Evolutionary conservation across 2,329 filamentous ascomycete species (phyloP).

Genomic region (Ophiostoma populinum): DNA sequence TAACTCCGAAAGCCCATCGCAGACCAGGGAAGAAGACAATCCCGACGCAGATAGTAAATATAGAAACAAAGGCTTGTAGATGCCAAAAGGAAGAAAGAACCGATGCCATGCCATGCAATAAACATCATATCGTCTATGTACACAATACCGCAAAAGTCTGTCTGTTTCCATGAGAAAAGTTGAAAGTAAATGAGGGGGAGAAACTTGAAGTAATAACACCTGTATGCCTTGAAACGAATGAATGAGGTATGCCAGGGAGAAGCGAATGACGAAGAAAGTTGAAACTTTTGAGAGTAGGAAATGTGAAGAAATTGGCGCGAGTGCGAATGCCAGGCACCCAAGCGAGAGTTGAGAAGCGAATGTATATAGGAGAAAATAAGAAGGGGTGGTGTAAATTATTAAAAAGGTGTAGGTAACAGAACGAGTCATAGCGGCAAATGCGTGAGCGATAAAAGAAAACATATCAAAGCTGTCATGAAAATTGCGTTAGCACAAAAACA

Average conservation of each 20-base stretch:
- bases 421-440: conserved; percentile 1
- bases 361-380: neutral
- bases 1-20: conserved; percentile 25
- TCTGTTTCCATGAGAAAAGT: conserved; percentile 10
- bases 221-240: conserved; percentile 13
- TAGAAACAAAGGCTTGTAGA: conserved; percentile 1
- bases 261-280: conserved; percentile 13
- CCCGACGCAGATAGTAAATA: neutral
- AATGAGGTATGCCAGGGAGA: conserved; percentile 8
- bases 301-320: neutral
- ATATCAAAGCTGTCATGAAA: neutral
- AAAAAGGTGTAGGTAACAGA: neutral
- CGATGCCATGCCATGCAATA: conserved; percentile 30
- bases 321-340: neutral
- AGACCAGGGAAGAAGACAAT: conserved; percentile 17
- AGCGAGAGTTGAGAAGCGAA: neutral
- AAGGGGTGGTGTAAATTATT: conserved; percentile 2
- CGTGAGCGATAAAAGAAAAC: conserved; percentile 2
- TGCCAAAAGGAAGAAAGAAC: conserved; percentile 1
- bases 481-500: no score
- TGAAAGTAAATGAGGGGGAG: conserved; percentile 12
- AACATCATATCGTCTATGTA: conserved; percentile 32
- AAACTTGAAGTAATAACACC: conserved; percentile 14
- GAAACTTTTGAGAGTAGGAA: neutral
- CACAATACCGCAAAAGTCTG: conserved; percentile 21